phyloP scores from a whole-genome alignment of 2,329 filamentous ascomycete genomes.

The Beauveria caledonica region DNA sequence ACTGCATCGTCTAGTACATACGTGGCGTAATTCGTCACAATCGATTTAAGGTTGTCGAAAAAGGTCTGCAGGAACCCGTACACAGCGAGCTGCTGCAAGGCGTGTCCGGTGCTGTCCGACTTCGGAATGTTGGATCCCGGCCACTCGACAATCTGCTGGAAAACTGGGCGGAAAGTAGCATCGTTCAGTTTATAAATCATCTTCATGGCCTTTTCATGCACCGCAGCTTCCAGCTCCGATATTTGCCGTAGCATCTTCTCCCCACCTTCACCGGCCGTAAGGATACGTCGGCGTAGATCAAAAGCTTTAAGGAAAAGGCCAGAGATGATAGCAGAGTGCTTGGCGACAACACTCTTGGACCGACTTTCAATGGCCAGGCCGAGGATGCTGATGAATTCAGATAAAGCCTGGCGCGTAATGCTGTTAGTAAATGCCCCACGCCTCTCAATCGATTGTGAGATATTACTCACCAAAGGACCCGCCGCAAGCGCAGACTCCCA shows the following conservation, averaged over 20 bases:
- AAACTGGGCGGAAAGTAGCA: constrained; percentile 84
- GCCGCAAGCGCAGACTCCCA: constrained; percentile 57
- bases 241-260: constrained; percentile 40
- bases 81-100: constrained; percentile 62
- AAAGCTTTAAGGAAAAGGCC: constrained; percentile 51
- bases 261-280: constrained; percentile 36
- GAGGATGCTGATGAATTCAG: constrained; percentile 62
- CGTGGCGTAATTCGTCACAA: constrained; percentile 85
- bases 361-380: constrained; percentile 67
- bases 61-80: constrained; percentile 75
- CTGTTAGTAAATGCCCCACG: constrained; percentile 7
- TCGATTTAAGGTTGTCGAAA: constrained; percentile 81
- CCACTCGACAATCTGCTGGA: constrained; percentile 81
- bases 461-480: constrained; percentile 52
- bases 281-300: constrained; percentile 56
- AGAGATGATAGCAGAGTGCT: constrained; percentile 63
- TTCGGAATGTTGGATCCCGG: constrained; percentile 52
- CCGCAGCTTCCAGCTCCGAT: constrained; percentile 50
- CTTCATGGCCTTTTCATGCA: constrained; percentile 68
- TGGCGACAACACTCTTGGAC: constrained; percentile 68
- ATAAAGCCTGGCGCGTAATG: constrained; percentile 42
- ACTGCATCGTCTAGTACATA: constrained; percentile 74
- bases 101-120: constrained; percentile 49
- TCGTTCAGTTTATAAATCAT: constrained; percentile 98
- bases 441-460: not conserved